A percentile compares a stretch with the other conserved stretches of the same genome.
Conservation (phyloP, 139 green algal species). For the Diplosphaera chodatii region DNA sequence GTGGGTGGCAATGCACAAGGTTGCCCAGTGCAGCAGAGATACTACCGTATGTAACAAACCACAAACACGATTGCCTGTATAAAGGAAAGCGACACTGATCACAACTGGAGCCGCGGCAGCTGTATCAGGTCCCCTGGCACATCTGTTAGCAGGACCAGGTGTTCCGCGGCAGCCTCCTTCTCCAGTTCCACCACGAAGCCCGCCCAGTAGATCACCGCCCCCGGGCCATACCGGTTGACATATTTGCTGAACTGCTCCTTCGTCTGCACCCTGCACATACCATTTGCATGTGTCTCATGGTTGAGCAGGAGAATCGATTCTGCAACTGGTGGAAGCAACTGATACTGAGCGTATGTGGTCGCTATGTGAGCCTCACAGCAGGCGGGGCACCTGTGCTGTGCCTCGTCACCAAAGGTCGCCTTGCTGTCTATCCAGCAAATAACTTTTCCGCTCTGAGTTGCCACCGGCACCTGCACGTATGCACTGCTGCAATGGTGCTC, state of each 20-base stretch:
- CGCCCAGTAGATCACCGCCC: constrained; percentile 92
- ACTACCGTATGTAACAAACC: too few species aligned
- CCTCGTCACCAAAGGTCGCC: constrained; percentile 81
- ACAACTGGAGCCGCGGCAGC: not conserved
- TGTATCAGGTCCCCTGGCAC: not conserved
- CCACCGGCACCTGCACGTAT: constrained; percentile 67
- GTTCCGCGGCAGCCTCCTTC: constrained; percentile 8
- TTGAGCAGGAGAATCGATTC: too few species aligned
- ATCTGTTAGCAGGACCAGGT: not conserved
- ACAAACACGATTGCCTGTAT: too few species aligned
- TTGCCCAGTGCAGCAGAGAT: too few species aligned
- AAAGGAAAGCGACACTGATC: too few species aligned
- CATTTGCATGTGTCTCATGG: too few species aligned
- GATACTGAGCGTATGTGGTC: too few species aligned
- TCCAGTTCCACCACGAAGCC: constrained; percentile 64
- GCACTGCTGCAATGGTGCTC: too few species aligned
- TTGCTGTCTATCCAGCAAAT: constrained; percentile 95
- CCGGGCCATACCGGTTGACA: constrained; percentile 76
- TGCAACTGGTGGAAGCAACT: too few species aligned
- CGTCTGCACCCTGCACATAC: constrained; percentile 36
- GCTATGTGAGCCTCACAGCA: too few species aligned
- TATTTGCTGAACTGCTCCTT: constrained; percentile 68
- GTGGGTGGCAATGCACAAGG: too few species aligned
- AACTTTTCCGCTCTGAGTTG: constrained; percentile 41
- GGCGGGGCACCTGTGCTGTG: constrained; percentile 37